A percentile compares a stretch with the other conserved stretches of the same genome.
These are phyloP conservation scores for Achlya hypogyna DNA, from an alignment of 352 stramenopile genomes.

Conservation along the genomic window DNA sequence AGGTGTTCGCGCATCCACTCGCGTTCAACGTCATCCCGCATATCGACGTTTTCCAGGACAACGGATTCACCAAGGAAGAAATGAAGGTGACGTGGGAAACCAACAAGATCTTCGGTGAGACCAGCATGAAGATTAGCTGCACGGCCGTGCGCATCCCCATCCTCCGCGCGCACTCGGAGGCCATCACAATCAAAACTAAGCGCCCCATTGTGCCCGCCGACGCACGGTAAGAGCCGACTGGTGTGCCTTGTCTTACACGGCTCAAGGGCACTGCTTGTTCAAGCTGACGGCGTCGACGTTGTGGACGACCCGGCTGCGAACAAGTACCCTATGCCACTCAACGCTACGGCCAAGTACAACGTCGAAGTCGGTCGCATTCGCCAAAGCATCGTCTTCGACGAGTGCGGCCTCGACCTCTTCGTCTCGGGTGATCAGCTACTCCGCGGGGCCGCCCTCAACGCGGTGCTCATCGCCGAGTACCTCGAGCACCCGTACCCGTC, in stretches of 20 bases:
- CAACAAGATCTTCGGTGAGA: constrained; percentile 94
- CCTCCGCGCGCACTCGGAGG: constrained; percentile 94
- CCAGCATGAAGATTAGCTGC: constrained; percentile 78
- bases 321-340: constrained; percentile 96
- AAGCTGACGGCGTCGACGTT: constrained; percentile 90
- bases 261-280: constrained; percentile 6
- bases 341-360: constrained; percentile 95
- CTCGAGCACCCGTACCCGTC: constrained; percentile 51
- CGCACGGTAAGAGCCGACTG: constrained; percentile 40
- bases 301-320: constrained; percentile 80
- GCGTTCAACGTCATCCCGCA: constrained; percentile 99
- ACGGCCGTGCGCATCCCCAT: constrained; percentile 96
- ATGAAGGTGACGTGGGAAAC: constrained; percentile 99
- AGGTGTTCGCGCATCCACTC: constrained; percentile 95
- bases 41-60: constrained; percentile 99
- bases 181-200: constrained; percentile 92
- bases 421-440: constrained; percentile 96
- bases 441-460: constrained; percentile 94
- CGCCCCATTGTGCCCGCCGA: constrained; percentile 78
- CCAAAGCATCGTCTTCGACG: constrained; percentile 91
- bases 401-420: constrained; percentile 96
- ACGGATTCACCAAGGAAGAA: constrained; percentile 99
- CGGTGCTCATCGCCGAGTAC: constrained; percentile 94
- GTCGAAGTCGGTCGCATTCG: constrained; percentile 95
- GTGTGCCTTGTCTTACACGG: neutral